Evolutionary conservation across 805 yeast species (phyloP).

Genomic region (Myxozyma neotropica): DNA sequence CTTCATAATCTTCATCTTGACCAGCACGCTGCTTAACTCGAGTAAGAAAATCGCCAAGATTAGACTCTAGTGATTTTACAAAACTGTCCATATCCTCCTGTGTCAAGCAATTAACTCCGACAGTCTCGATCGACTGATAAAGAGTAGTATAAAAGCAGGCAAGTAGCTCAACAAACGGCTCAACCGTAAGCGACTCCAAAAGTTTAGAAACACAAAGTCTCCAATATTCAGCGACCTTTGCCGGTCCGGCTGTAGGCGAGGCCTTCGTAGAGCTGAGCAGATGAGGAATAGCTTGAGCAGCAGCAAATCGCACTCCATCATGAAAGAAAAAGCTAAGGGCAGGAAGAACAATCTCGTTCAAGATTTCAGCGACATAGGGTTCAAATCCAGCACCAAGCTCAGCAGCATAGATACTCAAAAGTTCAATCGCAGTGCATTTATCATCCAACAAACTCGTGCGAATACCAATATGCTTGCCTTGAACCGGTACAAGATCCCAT

Average conservation of each 20-base stretch:
- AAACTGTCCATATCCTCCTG: conserved; percentile 57
- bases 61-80: conserved; percentile 60
- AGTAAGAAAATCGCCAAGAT: conserved; percentile 66
- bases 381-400: conserved; percentile 79
- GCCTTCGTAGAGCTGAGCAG: conserved; percentile 58
- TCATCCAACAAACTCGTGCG: conserved; percentile 95
- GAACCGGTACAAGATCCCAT: conserved; percentile 90
- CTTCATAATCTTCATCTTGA: conserved; percentile 44
- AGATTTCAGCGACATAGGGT: conserved; percentile 78
- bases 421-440: conserved; percentile 88
- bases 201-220: conserved; percentile 65
- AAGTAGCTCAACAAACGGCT: conserved; percentile 80
- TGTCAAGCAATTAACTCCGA: conserved; percentile 61
- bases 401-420: conserved; percentile 80
- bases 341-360: conserved; percentile 79
- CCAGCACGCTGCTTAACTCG: conserved; percentile 63
- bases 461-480: conserved; percentile 92
- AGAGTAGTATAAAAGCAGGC: conserved; percentile 77
- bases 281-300: conserved; percentile 81
- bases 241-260: conserved; percentile 46
- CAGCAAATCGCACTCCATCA: conserved; percentile 91
- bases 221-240: conserved; percentile 72
- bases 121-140: conserved; percentile 62
- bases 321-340: conserved; percentile 88
- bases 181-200: conserved; percentile 66